Evolutionary conservation across 202 grass and related monocot genomes (phyloP).

Genomic region (Zoysia matrella): DNA sequence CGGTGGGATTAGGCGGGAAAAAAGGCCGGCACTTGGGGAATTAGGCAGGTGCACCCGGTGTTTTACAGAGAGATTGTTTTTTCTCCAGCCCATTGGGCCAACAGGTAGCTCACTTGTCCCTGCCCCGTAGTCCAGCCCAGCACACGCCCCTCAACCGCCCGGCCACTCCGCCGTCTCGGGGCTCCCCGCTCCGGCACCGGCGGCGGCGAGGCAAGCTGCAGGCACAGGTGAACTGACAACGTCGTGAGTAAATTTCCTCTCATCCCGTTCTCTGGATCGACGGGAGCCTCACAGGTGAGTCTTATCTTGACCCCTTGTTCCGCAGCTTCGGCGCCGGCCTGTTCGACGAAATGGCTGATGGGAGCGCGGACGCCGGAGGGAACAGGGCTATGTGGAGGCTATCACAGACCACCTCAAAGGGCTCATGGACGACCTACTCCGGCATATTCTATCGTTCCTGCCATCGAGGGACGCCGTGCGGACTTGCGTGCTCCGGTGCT

Average conservation of each 20-base stretch:
- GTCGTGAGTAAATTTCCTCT: not conserved
- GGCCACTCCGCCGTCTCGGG: too few relatives aligned
- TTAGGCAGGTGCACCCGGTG: not conserved
- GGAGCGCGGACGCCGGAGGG: too few relatives aligned
- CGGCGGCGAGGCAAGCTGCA: not conserved
- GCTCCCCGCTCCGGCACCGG: not conserved
- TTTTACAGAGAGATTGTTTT: not conserved
- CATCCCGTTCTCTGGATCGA: not conserved
- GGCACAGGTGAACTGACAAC: not conserved
- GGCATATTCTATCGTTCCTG: not conserved
- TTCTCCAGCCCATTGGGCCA: too few relatives aligned
- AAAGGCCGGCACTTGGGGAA: not conserved
- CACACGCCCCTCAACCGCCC: too few relatives aligned
- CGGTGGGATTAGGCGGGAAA: slow-evolving; percentile 30
- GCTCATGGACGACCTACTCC: not conserved
- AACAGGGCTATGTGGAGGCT: not conserved
- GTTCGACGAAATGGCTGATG: not conserved
- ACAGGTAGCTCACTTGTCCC: too few relatives aligned
- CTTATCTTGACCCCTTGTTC: not conserved
- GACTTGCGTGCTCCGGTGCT: slow-evolving; percentile 19
- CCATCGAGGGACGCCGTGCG: not conserved
- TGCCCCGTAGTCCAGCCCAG: too few relatives aligned
- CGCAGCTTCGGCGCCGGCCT: not conserved
- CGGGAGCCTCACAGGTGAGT: not conserved
- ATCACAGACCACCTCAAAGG: not conserved